These are phyloP conservation scores for Pestalotiopsis fici DNA, from an alignment of 2,329 filamentous ascomycete genomes.

Conservation along the genomic window DNA sequence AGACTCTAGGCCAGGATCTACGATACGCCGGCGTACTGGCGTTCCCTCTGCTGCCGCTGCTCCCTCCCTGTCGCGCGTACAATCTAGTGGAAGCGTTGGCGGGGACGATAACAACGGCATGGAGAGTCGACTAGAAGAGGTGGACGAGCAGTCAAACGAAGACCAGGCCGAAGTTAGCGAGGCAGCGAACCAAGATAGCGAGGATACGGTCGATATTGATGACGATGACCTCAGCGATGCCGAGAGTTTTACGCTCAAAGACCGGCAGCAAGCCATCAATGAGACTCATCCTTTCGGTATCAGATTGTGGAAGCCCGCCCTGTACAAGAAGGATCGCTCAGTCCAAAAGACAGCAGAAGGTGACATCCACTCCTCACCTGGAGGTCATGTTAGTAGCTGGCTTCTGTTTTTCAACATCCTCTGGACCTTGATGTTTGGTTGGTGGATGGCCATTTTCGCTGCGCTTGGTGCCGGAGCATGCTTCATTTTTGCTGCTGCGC, in stretches of 20 bases:
- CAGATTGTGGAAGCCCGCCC: slow-evolving; percentile 95
- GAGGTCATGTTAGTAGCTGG: slow-evolving; percentile 81
- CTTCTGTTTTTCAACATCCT: slow-evolving; percentile 84
- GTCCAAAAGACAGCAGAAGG: slow-evolving; percentile 95
- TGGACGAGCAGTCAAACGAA: slow-evolving; percentile 36
- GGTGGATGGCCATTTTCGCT: slow-evolving; percentile 87
- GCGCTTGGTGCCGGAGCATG: slow-evolving; percentile 76
- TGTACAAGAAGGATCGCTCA: slow-evolving; percentile 97
- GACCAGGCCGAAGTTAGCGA: slow-evolving; percentile 37
- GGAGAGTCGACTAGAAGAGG: slow-evolving; percentile 23
- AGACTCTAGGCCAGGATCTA: slow-evolving; percentile 32
- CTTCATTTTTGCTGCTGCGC: slow-evolving; percentile 75
- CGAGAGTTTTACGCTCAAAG: slow-evolving; percentile 96
- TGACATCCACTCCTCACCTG: slow-evolving; percentile 94
- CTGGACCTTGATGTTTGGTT: slow-evolving; percentile 92
- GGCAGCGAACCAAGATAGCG: slow-evolving; percentile 36
- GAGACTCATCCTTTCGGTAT: slow-evolving; percentile 99
- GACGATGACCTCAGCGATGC: slow-evolving; percentile 79
- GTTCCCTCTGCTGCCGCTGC: slow-evolving; percentile 25
- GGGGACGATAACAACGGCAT: slow-evolving; percentile 28
- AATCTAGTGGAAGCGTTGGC: slow-evolving; percentile 36
- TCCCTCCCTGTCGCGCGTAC: slow-evolving; percentile 41
- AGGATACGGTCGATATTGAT: slow-evolving; percentile 30
- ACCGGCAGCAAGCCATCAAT: slow-evolving; percentile 97
- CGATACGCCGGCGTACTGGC: slow-evolving; percentile 37